Conservation (phyloP, 169 alveolate genomes). For the Theileria parva region DNA sequence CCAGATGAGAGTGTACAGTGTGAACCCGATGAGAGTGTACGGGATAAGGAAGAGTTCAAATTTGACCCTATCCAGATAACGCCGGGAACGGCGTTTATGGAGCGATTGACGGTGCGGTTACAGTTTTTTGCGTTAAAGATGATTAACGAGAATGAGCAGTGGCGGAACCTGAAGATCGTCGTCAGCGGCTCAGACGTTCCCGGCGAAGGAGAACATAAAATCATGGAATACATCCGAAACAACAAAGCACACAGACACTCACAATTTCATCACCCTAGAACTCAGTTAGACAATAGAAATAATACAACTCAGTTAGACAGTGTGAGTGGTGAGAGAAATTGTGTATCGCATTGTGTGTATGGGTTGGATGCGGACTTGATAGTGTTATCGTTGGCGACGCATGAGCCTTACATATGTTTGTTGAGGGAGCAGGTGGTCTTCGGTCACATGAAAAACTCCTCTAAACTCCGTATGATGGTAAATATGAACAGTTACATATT, state of each 20-base stretch:
- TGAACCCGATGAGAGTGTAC: too few species aligned
- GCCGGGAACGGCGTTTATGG: constrained; percentile 96
- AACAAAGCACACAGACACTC: constrained; percentile 66
- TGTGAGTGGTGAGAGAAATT: too few species aligned
- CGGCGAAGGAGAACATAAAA: constrained; percentile 98
- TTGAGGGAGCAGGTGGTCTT: constrained; percentile 88
- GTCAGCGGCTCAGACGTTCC: constrained; percentile 93
- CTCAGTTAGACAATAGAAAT: constrained; percentile 60
- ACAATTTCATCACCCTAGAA: constrained; percentile 63
- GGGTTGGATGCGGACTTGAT: constrained; percentile 97
- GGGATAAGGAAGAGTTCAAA: constrained; percentile 28
- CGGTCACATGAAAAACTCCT: constrained; percentile 37
- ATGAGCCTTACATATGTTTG: constrained; percentile 89
- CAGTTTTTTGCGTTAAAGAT: constrained; percentile 70
- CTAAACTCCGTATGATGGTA: constrained; percentile 59
- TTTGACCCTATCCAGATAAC: constrained; percentile 90
- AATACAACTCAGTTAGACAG: too few species aligned
- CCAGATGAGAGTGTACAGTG: too few species aligned
- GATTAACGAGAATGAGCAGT: constrained; percentile 74
- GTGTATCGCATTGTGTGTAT: constrained; percentile 89
- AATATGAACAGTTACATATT: constrained; percentile 56
- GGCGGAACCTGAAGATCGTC: constrained; percentile 84
- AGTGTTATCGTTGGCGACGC: constrained; percentile 92
- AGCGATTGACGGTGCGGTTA: constrained; percentile 58
- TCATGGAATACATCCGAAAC: constrained; percentile 86